Evolutionary conservation across 495 filamentous ascomycete species (phyloP).

Genomic region (Aspergillus leporis): DNA sequence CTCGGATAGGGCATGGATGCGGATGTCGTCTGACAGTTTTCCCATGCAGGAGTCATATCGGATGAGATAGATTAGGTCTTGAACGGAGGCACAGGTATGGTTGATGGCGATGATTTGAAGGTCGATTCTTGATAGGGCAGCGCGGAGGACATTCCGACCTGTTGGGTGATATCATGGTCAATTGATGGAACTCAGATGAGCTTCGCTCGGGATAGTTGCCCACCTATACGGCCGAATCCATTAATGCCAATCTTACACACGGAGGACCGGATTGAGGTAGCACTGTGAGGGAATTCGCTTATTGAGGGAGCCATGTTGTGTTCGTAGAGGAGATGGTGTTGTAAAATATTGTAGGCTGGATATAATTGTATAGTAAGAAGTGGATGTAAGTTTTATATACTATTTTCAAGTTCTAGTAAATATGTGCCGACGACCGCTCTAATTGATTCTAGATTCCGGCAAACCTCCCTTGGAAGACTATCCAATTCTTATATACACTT

Average conservation of each 20-base stretch:
- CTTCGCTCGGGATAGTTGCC: background rate
- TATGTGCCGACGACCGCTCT: background rate
- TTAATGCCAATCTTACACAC: slow-evolving; percentile 35
- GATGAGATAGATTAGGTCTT: slow-evolving; percentile 41
- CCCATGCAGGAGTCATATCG: slow-evolving; percentile 41
- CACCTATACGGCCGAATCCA: slow-evolving; percentile 37
- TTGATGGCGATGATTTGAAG: slow-evolving; percentile 38
- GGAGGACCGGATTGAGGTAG: slow-evolving; percentile 8
- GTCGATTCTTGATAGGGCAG: slow-evolving; percentile 32
- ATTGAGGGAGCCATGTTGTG: slow-evolving; percentile 31
- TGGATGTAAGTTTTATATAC: too few species aligned
- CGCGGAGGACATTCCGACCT: slow-evolving; percentile 41
- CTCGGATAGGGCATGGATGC: slow-evolving; percentile 31
- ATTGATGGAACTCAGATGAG: background rate
- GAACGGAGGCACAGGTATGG: slow-evolving; percentile 34
- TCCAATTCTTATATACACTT: background rate
- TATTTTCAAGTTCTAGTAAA: too few species aligned
- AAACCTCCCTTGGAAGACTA: background rate
- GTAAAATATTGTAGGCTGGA: background rate
- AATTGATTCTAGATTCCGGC: background rate
- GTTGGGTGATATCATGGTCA: background rate
- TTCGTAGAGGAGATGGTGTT: background rate
- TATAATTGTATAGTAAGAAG: too few species aligned
- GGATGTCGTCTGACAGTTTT: slow-evolving; percentile 25
- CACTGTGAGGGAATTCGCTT: slow-evolving; percentile 23